Base-by-base conservation (phyloP, 768 basidiomycete genomes). In the Coprinopsis cinerea region DNA sequence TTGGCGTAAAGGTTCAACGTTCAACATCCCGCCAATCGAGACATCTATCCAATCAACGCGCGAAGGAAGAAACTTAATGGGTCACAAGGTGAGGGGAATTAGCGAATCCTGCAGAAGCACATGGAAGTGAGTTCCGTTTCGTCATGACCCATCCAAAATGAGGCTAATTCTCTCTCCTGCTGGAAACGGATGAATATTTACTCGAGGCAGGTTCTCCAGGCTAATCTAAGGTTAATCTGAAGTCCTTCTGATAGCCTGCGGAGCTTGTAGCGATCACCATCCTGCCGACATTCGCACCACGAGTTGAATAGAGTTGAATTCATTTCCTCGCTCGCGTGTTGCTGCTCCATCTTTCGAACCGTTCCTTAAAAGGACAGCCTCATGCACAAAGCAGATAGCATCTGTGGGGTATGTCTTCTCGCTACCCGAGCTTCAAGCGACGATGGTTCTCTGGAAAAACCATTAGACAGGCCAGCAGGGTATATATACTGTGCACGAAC, bases 371-470 rank as follows among this genome's bases (percentile, higher is more conserved):
- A 5, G 11, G 7, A 18, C 41, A 26, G 22, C 22, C 6, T 9
- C 22, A 43, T 17, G 7, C 22, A 17, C 4, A 22, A 43, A 24
- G 22, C 22, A 43, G 41, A 5, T 43, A 24, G 9, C 5, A 43
- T 7, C 20, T 24, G 6, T 25, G 17, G 23, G 22, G 37, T 48
- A 35, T 25, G 20, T 48, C 41, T 20, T 48, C 37, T 18, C 24
- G 37, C 9, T 9, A n/a, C 47, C 47, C 47, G 47, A 48, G 37
- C 47, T 41, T 48, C 36, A 48, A 48, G 47, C 47, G 47, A 27
- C 36, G 25, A 22, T 39, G 20, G 23, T 20, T 47, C 27, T 35
- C 34, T 26, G 26, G 28, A 15, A 6, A 47, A 23, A 36, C 20
- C 30, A 6, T 6, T 9, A 39, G 17, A 18, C 18, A 7, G 22